A percentile compares a stretch with the other conserved stretches of the same genome.
Conservation (phyloP, 768 basidiomycete genomes). For the Trametes cubensis region DNA sequence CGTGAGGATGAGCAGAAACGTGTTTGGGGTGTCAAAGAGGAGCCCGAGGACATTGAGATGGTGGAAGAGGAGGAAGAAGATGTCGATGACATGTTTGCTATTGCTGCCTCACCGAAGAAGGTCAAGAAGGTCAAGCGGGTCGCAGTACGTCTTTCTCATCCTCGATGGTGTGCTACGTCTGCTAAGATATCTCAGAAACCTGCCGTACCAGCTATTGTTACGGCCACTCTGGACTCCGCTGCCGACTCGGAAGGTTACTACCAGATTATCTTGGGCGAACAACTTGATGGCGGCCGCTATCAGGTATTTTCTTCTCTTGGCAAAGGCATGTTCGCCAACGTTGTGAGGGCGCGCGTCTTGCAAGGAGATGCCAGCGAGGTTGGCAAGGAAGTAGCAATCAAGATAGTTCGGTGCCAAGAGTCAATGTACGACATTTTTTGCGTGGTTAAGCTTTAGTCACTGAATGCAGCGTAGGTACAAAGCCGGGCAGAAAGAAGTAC, state of each 20-base stretch:
- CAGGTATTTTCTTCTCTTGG: slow-evolving; percentile 95
- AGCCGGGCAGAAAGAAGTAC: slow-evolving; percentile 89
- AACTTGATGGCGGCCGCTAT: slow-evolving; percentile 88
- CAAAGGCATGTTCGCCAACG: slow-evolving; percentile 98
- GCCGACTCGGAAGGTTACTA: slow-evolving; percentile 97
- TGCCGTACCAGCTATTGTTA: slow-evolving; percentile 63
- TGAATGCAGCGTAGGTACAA: slow-evolving; percentile 68
- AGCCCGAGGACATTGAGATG: slow-evolving; percentile 45
- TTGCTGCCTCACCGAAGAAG: slow-evolving; percentile 51
- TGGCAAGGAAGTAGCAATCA: slow-evolving; percentile 90
- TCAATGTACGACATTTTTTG: slow-evolving; percentile 69
- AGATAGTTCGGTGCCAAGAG: slow-evolving; percentile 94
- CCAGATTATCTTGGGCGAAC: slow-evolving; percentile 89
- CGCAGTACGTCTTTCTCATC: slow-evolving; percentile 42
- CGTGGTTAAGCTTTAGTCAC: not conserved
- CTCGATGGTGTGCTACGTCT: not conserved
- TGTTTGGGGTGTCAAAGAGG: slow-evolving; percentile 48
- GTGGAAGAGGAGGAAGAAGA: slow-evolving; percentile 58
- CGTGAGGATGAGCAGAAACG: slow-evolving; percentile 82
- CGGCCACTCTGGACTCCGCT: slow-evolving; percentile 83
- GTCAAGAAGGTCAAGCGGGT: slow-evolving; percentile 60
- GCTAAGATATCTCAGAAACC: slow-evolving; percentile 42
- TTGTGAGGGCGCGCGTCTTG: slow-evolving; percentile 86
- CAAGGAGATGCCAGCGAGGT: slow-evolving; percentile 56
- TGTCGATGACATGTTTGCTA: slow-evolving; percentile 95